Base-by-base conservation (phyloP, 2,329 filamentous ascomycete species). In the Diplodia sapinea region DNA sequence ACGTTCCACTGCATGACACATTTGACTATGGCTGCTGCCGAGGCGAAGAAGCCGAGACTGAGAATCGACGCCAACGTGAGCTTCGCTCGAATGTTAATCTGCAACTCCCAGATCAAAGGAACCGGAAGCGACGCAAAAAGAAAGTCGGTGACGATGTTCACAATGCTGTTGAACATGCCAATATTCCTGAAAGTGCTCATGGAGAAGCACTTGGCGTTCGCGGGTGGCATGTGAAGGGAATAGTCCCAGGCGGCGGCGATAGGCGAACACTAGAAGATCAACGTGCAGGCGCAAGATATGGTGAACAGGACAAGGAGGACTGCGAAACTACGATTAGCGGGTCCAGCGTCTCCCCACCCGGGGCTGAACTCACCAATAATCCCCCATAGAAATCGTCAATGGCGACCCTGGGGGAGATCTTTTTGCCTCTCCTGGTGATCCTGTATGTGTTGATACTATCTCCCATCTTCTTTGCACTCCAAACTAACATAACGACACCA, bases 101-200 rank as follows among this genome's bases (percentile, higher is more conserved):
- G 78, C 6, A 84, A 75, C 1, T 74, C 74, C 4, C 75, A 73
- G 0, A 85, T 75, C 1, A 83, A 80, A 1, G 75, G 77, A 43
- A 85, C 74, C 1, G 83, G 83, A 1, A 85, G 74, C 0, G 75
- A 62, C 7, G 85, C 75, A 49, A 85, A 81, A 72, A 80, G 80
- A 40, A 82, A 68, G 67, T 85, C 83, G 3, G 83, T 80, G 6
- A 82, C 8, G 47, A 85, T 84, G 70, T 84, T 84, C 70, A 81
- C 78, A 20, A 73, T 73, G 71, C 80, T 81, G 72, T 84, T 83
- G 72, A 81, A 79, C n/a, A 85, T 72, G 15, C 81, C 82, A 29
- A 85, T 76, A 33, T 77, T 75, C n/a, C 75, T 77, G 70, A 82
- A 84, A 0, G 78, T 79, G 2, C 65, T 68, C 38, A 73, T 72